Conservation (phyloP, 1,284 basidiomycete genomes). For the Coniophora puteana region DNA sequence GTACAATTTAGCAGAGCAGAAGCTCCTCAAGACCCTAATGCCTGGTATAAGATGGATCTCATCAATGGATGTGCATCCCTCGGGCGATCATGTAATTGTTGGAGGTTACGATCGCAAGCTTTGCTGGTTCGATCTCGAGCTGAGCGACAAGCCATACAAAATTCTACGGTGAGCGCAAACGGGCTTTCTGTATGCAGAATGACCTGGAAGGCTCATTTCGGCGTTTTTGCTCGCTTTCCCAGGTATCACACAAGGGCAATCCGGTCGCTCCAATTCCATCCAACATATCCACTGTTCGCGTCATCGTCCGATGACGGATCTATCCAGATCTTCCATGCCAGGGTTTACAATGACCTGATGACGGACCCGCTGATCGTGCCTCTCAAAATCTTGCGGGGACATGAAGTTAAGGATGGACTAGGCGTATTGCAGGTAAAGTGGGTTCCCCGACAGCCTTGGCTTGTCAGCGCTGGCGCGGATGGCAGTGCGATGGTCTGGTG, state of each 20-base stretch:
- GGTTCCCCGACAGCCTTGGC: constrained; percentile 90
- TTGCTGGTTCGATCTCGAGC: constrained; percentile 98
- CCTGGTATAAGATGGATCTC: constrained; percentile 98
- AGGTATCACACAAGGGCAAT: constrained; percentile 95
- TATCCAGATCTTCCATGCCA: constrained; percentile 95
- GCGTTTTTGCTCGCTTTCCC: constrained; percentile 11
- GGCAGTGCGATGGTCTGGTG: constrained; percentile 89
- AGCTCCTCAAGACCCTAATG: constrained; percentile 87
- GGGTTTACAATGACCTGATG: constrained; percentile 92
- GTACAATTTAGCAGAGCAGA: constrained; percentile 94
- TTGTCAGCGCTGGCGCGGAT: constrained; percentile 91
- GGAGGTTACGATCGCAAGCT: constrained; percentile 97
- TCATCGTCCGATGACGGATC: constrained; percentile 96
- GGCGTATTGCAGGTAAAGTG: constrained; percentile 92
- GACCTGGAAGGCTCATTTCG: constrained; percentile 12
- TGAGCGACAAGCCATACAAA: constrained; percentile 95
- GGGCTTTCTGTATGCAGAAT: neutral
- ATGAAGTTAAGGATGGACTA: constrained; percentile 79
- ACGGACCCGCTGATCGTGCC: constrained; percentile 97
- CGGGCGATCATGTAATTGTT: constrained; percentile 94
- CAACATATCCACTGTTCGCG: constrained; percentile 93
- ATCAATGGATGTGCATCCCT: constrained; percentile 93
- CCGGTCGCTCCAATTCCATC: constrained; percentile 88
- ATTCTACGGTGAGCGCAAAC: constrained; percentile 71
- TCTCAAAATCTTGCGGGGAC: constrained; percentile 92